Conservation (phyloP, 179 eudicot genomes). For the Monotropa hypopitys region DNA sequence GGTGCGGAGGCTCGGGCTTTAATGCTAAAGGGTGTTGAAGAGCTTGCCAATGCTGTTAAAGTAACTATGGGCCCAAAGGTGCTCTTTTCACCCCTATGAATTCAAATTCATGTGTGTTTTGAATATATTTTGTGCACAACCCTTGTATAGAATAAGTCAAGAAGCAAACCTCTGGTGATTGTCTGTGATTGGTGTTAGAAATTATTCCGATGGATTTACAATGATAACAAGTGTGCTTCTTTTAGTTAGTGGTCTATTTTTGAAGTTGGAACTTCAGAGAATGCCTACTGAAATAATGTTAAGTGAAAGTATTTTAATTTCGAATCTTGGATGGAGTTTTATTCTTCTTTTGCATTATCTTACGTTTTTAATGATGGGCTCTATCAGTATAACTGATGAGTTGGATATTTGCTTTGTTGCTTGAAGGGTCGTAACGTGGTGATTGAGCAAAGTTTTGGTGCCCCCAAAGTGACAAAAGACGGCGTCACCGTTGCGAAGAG, state of each 20-base stretch:
- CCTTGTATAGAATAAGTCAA: not conserved
- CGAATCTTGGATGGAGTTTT: not conserved
- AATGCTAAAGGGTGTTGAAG: slow-evolving; percentile 89
- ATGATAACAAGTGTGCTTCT: not conserved
- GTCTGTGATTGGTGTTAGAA: not conserved
- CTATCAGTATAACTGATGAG: not conserved
- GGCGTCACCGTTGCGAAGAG: slow-evolving; percentile 52
- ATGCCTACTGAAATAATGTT: not conserved
- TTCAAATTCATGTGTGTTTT: not conserved
- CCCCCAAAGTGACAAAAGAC: slow-evolving; percentile 55
- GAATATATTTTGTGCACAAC: not conserved
- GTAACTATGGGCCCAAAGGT: slow-evolving; percentile 99
- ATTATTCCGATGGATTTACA: not conserved
- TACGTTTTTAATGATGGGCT: not conserved
- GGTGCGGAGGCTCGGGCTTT: slow-evolving; percentile 80
- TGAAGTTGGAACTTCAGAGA: not conserved
- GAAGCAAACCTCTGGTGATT: not conserved
- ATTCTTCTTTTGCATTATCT: not conserved
- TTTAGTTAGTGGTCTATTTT: not conserved
- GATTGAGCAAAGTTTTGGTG: slow-evolving; percentile 52
- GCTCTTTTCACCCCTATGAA: not conserved
- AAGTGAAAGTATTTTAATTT: not conserved
- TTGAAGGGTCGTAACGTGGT: slow-evolving; percentile 49
- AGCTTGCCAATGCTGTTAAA: slow-evolving; percentile 92
- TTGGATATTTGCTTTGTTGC: not conserved